These are phyloP conservation scores for Hypoxylon fragiforme DNA, from an alignment of 495 filamentous ascomycete species.

Conservation along the genomic window DNA sequence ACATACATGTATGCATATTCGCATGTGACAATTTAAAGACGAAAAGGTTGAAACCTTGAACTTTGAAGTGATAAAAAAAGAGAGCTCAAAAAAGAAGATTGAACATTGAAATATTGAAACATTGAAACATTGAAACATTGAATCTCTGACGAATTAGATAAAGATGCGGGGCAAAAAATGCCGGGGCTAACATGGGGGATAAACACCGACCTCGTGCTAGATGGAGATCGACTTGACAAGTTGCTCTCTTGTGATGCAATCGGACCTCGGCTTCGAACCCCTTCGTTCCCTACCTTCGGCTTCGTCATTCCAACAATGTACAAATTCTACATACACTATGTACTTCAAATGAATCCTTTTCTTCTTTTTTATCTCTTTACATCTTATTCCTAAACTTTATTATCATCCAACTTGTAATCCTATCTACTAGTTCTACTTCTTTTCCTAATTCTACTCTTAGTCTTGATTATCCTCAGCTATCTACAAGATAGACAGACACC, in stretches of 20 bases:
- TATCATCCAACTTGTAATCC: not conserved
- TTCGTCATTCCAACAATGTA: not conserved
- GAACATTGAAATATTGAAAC: too few relatives aligned
- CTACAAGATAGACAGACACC: not conserved
- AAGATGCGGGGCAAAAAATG: constrained; percentile 22
- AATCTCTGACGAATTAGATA: constrained; percentile 11
- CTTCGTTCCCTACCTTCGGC: too few relatives aligned
- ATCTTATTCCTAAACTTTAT: not conserved
- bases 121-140: too few relatives aligned
- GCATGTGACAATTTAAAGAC: too few relatives aligned
- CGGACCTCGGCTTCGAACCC: constrained; percentile 42
- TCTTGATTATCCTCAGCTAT: not conserved
- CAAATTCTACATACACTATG: too few relatives aligned
- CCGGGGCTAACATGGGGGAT: constrained; percentile 20
- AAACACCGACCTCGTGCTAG: constrained; percentile 25
- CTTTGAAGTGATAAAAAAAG: too few relatives aligned
- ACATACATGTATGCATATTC: too few relatives aligned
- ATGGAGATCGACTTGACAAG: constrained; percentile 5
- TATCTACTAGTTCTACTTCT: not conserved
- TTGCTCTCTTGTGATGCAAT: constrained; percentile 39
- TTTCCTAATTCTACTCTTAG: too few relatives aligned
- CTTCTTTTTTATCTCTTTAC: not conserved
- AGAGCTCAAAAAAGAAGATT: too few relatives aligned
- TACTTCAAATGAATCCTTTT: too few relatives aligned
- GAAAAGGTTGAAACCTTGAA: too few relatives aligned